Evolutionary conservation across 2,329 filamentous ascomycete genomes (phyloP).

Genomic region (Ophiostoma tasmaniense): DNA sequence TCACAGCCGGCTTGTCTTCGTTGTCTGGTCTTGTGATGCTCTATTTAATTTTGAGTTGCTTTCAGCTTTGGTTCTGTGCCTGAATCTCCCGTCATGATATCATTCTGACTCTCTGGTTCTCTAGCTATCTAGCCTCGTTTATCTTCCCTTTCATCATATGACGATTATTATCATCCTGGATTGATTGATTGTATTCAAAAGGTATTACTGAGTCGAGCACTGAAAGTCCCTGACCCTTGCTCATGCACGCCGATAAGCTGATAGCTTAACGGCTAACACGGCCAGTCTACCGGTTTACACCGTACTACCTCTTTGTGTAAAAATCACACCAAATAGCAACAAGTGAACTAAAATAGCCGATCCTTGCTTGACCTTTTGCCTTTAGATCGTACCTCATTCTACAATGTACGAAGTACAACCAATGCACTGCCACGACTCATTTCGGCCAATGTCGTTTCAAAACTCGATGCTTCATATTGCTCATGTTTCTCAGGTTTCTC

Average conservation of each 20-base stretch:
- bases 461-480: background rate
- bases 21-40: background rate
- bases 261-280: conserved; percentile 2
- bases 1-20: conserved; percentile 4
- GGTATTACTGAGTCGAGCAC: too few species aligned
- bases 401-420: background rate
- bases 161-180: background rate
- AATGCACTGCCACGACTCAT: background rate
- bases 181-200: background rate
- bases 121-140: background rate
- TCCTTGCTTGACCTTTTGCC: background rate
- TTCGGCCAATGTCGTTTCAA: background rate
- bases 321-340: background rate
- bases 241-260: background rate
- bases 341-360: background rate
- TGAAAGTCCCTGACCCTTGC: background rate
- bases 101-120: background rate
- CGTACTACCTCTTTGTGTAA: background rate
- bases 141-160: background rate
- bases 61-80: background rate
- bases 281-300: background rate
- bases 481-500: too few species aligned
- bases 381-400: background rate
- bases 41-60: background rate
- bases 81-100: background rate